phyloP scores from a whole-genome alignment of 2,329 filamentous ascomycete species.

The Fusarium denticulatum region DNA sequence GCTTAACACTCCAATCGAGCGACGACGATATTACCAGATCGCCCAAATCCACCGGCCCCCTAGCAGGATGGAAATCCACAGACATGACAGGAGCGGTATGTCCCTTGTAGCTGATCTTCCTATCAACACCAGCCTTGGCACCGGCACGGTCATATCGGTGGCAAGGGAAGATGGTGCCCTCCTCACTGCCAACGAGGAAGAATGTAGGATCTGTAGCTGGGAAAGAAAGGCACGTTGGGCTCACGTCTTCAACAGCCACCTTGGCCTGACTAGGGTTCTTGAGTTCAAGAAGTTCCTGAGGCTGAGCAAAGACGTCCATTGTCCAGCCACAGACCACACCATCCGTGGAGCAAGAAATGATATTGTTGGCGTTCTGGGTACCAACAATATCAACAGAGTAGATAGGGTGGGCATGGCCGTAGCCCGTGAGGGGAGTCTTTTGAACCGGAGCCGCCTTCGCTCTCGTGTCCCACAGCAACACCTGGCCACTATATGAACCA shows the following conservation, averaged over 20 bases:
- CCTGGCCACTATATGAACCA: slow-evolving; percentile 95
- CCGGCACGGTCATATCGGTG: slow-evolving; percentile 97
- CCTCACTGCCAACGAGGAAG: slow-evolving; percentile 96
- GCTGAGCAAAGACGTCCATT: slow-evolving; percentile 96
- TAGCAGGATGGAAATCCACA: slow-evolving; percentile 92
- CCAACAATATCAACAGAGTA: slow-evolving; percentile 96
- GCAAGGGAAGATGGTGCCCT: slow-evolving; percentile 95
- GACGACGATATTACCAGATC: slow-evolving; percentile 93
- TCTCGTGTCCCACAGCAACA: slow-evolving; percentile 96
- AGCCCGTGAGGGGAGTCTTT: slow-evolving; percentile 94
- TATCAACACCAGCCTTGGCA: slow-evolving; percentile 94
- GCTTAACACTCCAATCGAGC: slow-evolving; percentile 95
- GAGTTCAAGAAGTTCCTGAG: slow-evolving; percentile 91
- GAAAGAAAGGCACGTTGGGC: slow-evolving; percentile 94
- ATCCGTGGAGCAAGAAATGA: slow-evolving; percentile 95
- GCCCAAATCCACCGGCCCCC: slow-evolving; percentile 91
- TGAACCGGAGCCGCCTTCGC: slow-evolving; percentile 90
- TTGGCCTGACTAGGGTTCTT: slow-evolving; percentile 86
- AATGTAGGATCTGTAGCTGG: slow-evolving; percentile 95
- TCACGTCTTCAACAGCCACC: slow-evolving; percentile 83
- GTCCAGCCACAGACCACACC: slow-evolving; percentile 97
- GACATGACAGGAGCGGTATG: slow-evolving; percentile 96
- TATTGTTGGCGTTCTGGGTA: slow-evolving; percentile 98
- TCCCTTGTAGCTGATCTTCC: slow-evolving; percentile 85
- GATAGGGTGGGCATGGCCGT: slow-evolving; percentile 94